Conservation (phyloP, 257 asterid genomes). For the Przewalskia tangutica region DNA sequence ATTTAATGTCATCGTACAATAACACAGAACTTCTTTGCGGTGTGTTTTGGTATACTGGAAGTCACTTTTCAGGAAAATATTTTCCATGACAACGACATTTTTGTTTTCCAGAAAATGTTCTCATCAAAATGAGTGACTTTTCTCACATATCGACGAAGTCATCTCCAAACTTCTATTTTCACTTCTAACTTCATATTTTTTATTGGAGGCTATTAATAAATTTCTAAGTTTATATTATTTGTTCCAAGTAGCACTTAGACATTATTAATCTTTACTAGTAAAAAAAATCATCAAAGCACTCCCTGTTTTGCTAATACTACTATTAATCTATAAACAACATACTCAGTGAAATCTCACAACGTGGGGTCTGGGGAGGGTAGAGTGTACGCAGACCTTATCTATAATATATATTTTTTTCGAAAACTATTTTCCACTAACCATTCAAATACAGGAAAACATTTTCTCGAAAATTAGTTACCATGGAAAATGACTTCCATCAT, state of each 20-base stretch:
- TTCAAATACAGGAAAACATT: neutral
- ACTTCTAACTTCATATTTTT: neutral
- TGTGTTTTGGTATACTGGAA: neutral
- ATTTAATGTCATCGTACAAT: neutral
- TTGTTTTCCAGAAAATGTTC: neutral
- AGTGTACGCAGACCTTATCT: too few species aligned
- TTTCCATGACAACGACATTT: neutral
- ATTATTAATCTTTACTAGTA: neutral
- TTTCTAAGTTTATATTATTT: neutral
- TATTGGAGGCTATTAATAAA: neutral
- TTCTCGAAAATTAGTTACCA: neutral
- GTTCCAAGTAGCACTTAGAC: neutral
- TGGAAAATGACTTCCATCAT: neutral
- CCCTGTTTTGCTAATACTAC: neutral
- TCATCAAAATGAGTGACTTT: neutral
- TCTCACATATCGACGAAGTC: neutral
- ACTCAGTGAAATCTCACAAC: too few species aligned
- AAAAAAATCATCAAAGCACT: neutral
- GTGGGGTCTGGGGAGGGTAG: too few species aligned
- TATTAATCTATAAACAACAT: neutral
- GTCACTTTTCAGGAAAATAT: neutral
- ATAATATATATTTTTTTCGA: too few species aligned
- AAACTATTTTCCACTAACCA: neutral
- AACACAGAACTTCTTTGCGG: neutral
- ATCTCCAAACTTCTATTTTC: neutral